Percentiles rank a stretch among this genome's conserved stretches.
phyloP scores from a whole-genome alignment of 2,329 filamentous ascomycete species.

The Orbilia brochopaga region DNA sequence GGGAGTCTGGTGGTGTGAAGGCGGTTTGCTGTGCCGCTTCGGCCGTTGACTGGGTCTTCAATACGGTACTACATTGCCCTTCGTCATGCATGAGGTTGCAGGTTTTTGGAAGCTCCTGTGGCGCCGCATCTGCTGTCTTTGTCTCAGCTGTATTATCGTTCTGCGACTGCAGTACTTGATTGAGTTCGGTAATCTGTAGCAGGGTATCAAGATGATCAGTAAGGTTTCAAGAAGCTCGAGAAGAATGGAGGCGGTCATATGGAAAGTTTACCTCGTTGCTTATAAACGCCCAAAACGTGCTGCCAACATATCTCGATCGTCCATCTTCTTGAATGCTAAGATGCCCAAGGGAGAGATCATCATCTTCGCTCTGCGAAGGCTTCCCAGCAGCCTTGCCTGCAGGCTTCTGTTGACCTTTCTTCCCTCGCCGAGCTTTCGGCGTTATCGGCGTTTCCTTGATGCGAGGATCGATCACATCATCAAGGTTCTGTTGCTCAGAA shows the following conservation, averaged over 20 bases:
- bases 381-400: constrained; percentile 8
- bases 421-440: constrained; percentile 32
- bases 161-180: constrained; percentile 52
- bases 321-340: constrained; percentile 55
- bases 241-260: neutral
- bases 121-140: neutral
- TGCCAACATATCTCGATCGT: constrained; percentile 54
- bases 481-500: constrained; percentile 22
- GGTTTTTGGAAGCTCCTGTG: constrained; percentile 13
- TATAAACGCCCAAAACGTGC: constrained; percentile 54
- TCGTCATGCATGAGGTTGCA: constrained; percentile 47
- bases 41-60: neutral
- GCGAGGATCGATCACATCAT: constrained; percentile 45
- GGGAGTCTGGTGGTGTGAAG: constrained; percentile 15
- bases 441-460: constrained; percentile 30
- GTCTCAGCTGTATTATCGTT: constrained; percentile 14
- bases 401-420: constrained; percentile 33
- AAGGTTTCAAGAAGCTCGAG: neutral
- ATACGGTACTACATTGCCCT: neutral
- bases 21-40: neutral
- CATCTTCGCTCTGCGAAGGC: constrained; percentile 22
- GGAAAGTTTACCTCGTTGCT: constrained; percentile 52
- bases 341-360: constrained; percentile 53
- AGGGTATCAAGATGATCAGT: constrained; percentile 1
- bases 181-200: constrained; percentile 54